Base-by-base conservation (phyloP, 1,139 yeast species). In the Arxiozyma slooffiae region DNA sequence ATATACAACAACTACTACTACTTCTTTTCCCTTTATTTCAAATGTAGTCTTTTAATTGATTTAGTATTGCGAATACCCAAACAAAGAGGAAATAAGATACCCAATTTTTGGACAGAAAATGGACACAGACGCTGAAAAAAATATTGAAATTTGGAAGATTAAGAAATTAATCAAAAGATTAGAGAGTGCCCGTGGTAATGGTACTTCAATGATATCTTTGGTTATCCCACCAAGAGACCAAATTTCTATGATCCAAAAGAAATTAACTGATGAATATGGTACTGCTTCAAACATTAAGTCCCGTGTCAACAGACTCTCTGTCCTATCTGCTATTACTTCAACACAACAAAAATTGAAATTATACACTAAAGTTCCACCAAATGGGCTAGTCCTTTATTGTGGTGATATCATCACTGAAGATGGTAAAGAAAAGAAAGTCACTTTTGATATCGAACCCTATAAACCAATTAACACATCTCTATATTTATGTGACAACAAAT, bases 61-160 rank as follows among this genome's bases (percentile, higher is more conserved):
- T 2, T n/a, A 30, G 6, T 11, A n/a, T n/a, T 11, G 6, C n/a
- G 14, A 14, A 14, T 11, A 30, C 36, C 6, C 36, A 30, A 14
- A 30, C 6, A 30, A 30, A 30, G 2, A 30, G 6, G n/a, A 4
- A 30, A 30, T 30, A 30, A 30, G n/a, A 14, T 14, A 41, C 24
- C 20, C n/a, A 21, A n/a, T 7, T 16, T 41, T 41, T 41, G 17
- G 36, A 16, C n/a, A 5, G 23, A 42, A 41, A 43, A 61, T 64
- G 65, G 79, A 76, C 55, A 68, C 73, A 56, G 94, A 85, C 58
- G 97, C 97, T 48, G 97, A 92, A 69, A 89, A 86, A 75, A 90
- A 89, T 73, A 92, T 92, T 69, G 96, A 92, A 76, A 89, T 92
- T 75, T 92, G 98, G 98, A 92, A 92, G 81, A 84, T 92, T 78